Percentiles rank a stretch among this genome's conserved stretches.
phyloP scores from a whole-genome alignment of 768 basidiomycete genomes.

The Lactifluus piperatus region DNA sequence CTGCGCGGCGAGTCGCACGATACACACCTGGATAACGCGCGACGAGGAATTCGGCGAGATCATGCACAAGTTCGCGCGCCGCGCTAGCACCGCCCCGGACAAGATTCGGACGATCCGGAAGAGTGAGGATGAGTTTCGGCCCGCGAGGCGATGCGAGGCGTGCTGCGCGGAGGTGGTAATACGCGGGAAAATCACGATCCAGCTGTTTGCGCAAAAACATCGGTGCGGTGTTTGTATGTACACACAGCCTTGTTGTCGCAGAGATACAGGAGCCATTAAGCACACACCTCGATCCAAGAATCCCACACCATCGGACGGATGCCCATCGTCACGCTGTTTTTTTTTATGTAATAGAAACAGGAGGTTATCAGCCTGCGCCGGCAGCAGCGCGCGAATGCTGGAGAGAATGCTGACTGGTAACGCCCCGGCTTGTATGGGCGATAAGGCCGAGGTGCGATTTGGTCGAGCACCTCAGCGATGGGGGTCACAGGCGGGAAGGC shows the following conservation, averaged over 20 bases:
- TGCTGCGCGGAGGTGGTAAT: constrained; percentile 49
- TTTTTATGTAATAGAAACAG: neutral
- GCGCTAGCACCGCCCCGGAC: constrained; percentile 28
- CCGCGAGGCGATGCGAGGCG: constrained; percentile 43
- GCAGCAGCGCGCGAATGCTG: neutral
- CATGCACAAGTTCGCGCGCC: constrained; percentile 53
- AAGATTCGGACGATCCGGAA: constrained; percentile 27
- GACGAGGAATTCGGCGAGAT: constrained; percentile 57
- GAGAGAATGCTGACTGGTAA: constrained; percentile 38
- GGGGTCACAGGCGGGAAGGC: constrained; percentile 43
- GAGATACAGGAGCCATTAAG: neutral
- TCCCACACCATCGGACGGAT: constrained; percentile 58
- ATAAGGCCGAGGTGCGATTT: constrained; percentile 52
- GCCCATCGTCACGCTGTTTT: constrained; percentile 55
- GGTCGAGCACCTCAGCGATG: constrained; percentile 31
- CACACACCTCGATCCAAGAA: constrained; percentile 62
- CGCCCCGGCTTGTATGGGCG: constrained; percentile 54
- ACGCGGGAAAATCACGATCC: constrained; percentile 46
- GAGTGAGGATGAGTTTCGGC: constrained; percentile 34
- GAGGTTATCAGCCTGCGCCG: neutral
- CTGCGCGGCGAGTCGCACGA: constrained; percentile 34
- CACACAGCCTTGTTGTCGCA: neutral
- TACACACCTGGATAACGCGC: constrained; percentile 54
- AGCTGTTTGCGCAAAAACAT: constrained; percentile 33
- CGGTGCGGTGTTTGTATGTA: neutral